Conservation (phyloP, 306 rosid species). For the Vigna radiata region DNA sequence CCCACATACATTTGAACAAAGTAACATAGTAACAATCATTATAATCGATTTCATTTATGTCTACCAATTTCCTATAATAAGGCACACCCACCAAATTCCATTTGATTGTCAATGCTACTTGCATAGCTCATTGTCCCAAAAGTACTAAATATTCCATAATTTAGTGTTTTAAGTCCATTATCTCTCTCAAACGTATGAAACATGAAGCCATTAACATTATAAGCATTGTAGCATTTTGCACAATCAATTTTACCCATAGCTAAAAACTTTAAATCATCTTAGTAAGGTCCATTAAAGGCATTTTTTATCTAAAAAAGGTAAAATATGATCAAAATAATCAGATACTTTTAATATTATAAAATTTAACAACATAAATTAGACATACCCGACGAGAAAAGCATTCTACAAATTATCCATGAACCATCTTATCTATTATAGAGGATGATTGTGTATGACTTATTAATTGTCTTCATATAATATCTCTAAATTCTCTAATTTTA, state of each 20-base stretch:
- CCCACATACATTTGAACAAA: background rate
- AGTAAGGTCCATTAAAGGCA: background rate
- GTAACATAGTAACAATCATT: background rate
- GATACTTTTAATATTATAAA: background rate
- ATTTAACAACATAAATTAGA: background rate
- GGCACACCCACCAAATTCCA: background rate
- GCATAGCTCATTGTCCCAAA: background rate
- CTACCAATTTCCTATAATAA: background rate
- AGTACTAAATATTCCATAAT: background rate
- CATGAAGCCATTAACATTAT: background rate
- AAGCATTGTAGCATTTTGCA: too few species aligned
- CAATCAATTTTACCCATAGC: background rate
- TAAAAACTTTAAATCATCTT: too few species aligned
- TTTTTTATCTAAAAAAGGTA: background rate
- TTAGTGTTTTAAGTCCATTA: background rate
- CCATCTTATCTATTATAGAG: background rate
- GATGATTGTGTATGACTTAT: background rate
- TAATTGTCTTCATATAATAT: too few species aligned
- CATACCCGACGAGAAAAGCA: background rate
- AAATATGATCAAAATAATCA: background rate
- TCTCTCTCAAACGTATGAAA: background rate
- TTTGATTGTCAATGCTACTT: background rate
- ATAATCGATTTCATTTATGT: background rate
- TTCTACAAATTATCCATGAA: background rate
- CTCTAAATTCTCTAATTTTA: too few species aligned